Percentiles rank a stretch among this genome's conserved stretches.
phyloP scores from a whole-genome alignment of 768 basidiomycete species.

The Galerina marginata region DNA sequence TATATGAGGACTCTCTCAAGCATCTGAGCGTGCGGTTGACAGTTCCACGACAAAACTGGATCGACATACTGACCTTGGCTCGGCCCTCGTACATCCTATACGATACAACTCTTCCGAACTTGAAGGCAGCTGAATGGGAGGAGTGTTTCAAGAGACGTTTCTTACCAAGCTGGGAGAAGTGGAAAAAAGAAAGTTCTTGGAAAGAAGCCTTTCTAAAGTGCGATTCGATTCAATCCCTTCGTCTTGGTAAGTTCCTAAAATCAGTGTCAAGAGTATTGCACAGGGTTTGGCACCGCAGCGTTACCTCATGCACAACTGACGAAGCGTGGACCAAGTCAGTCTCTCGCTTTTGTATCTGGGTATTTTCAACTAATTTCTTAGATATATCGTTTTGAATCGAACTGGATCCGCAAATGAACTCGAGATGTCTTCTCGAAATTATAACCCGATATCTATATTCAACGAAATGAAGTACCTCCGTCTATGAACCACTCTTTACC shows the following conservation, averaged over 20 bases:
- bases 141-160: slow-evolving; percentile 75
- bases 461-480: slow-evolving; percentile 71
- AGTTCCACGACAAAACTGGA: slow-evolving; percentile 81
- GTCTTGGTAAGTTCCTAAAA: slow-evolving; percentile 12
- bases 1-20: slow-evolving; percentile 56
- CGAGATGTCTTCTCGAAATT: slow-evolving; percentile 69
- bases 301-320: slow-evolving; percentile 73
- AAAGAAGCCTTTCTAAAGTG: slow-evolving; percentile 71
- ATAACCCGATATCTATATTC: slow-evolving; percentile 70
- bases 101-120: slow-evolving; percentile 70
- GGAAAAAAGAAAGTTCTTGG: slow-evolving; percentile 70
- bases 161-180: slow-evolving; percentile 76
- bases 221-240: slow-evolving; percentile 34
- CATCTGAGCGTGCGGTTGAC: slow-evolving; percentile 66
- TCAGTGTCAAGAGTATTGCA: slow-evolving; percentile 53
- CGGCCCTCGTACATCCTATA: slow-evolving; percentile 67
- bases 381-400: slow-evolving; percentile 78
- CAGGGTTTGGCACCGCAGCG: slow-evolving; percentile 72
- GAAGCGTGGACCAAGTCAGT: slow-evolving; percentile 84
- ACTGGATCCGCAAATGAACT: slow-evolving; percentile 78
- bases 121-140: slow-evolving; percentile 72
- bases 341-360: slow-evolving; percentile 8
- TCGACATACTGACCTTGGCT: slow-evolving; percentile 74
- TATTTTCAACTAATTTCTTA: slow-evolving; percentile 31
- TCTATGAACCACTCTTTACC: too few relatives aligned